A percentile compares a stretch with the other conserved stretches of the same genome.
Conservation (phyloP, 495 filamentous ascomycete genomes). For the Hyaloscypha bicolor region DNA sequence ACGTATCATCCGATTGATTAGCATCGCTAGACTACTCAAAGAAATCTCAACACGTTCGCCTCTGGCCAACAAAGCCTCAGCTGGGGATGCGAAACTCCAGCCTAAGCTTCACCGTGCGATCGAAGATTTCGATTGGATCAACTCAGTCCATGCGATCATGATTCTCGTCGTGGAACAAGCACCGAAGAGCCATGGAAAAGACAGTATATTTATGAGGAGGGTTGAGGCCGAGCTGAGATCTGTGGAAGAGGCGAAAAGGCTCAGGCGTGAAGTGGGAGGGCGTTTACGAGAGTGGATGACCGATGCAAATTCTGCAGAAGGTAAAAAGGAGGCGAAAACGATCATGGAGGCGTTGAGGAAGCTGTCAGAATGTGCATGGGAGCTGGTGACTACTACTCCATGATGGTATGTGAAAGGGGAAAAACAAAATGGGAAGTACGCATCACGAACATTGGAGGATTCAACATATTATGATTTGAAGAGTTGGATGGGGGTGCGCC, state of each 20-base stretch:
- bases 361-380: slow-evolving; percentile 1
- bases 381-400: neutral
- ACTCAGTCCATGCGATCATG: slow-evolving; percentile 3
- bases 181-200: slow-evolving; percentile 10
- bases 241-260: slow-evolving; percentile 14
- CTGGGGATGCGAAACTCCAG: neutral
- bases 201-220: slow-evolving; percentile 11
- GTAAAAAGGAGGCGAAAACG: slow-evolving; percentile 1
- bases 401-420: too few species aligned
- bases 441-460: too few species aligned
- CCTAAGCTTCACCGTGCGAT: neutral
- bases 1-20: slow-evolving; percentile 17
- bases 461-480: too few species aligned
- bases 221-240: slow-evolving; percentile 8
- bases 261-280: neutral
- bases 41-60: neutral
- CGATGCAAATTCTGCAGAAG: neutral
- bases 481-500: too few species aligned
- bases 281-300: neutral
- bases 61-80: neutral
- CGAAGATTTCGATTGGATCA: slow-evolving; percentile 9
- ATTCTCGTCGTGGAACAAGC: slow-evolving; percentile 8
- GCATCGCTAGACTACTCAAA: slow-evolving; percentile 19
- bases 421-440: too few species aligned
- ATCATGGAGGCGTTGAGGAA: slow-evolving; percentile 5